These are phyloP conservation scores for Globisporangium megalacanthum DNA, from an alignment of 352 stramenopile genomes.

Conservation along the genomic window DNA sequence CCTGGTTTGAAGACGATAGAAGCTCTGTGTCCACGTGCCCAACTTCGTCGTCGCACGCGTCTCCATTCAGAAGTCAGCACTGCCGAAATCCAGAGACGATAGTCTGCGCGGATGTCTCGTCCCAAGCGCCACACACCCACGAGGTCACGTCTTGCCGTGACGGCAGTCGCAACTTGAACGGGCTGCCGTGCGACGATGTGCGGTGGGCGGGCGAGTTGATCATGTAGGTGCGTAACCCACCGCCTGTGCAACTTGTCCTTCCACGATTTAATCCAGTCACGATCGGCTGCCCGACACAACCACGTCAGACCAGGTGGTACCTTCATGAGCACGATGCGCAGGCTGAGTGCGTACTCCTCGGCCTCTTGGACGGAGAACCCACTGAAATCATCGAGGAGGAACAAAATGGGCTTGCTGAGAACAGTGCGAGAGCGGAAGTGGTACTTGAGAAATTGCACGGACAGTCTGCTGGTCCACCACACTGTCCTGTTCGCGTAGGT, in stretches of 20 bases:
- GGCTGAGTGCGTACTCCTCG: background rate
- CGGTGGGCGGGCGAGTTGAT: background rate
- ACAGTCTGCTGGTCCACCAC: constrained; percentile 22
- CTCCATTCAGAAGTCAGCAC: too few relatives aligned
- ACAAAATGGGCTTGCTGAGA: constrained; percentile 16
- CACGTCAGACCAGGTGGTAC: constrained; percentile 16
- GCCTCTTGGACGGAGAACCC: constrained; percentile 9
- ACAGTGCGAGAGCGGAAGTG: constrained; percentile 19
- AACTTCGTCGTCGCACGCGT: too few relatives aligned
- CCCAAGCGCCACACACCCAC: too few relatives aligned
- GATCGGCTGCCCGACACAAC: constrained; percentile 20
- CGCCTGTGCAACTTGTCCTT: constrained; percentile 13
- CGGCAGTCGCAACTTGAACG: too few relatives aligned
- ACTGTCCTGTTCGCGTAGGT: constrained; percentile 20
- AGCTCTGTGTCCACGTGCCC: too few relatives aligned
- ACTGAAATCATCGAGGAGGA: constrained; percentile 22
- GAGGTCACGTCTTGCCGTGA: too few relatives aligned
- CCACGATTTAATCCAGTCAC: constrained; percentile 19
- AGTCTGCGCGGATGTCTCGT: too few relatives aligned
- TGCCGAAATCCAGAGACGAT: too few relatives aligned
- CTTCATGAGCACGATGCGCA: constrained; percentile 15
- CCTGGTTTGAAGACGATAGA: too few relatives aligned
- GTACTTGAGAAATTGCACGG: constrained; percentile 19
- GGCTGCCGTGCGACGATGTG: too few relatives aligned
- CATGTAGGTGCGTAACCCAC: constrained; percentile 5